Base-by-base conservation (phyloP, 2,329 filamentous ascomycete genomes). In the Ampelomyces quisqualis region DNA sequence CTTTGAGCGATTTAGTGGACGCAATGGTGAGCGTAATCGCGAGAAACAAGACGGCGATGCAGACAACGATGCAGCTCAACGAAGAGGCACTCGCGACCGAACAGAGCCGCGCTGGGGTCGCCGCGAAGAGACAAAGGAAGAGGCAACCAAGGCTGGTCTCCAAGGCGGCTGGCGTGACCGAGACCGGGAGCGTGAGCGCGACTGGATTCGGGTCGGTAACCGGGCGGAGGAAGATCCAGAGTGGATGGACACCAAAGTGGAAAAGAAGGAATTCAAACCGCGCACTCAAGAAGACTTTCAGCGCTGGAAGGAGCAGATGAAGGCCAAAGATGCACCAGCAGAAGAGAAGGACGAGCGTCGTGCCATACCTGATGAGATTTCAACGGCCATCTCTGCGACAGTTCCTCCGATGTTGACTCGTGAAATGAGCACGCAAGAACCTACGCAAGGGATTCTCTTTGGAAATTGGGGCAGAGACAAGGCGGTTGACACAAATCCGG, bases 291-390 rank as follows among this genome's bases (percentile, higher is more conserved):
- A 94, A 61, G 90, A 96, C 53, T 94, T 96, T 67, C 85, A 94
- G 70, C 88, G 88, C 54, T 96, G 91, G 82, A 95, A 95, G 77
- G 88, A 94, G 57, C 79, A 78, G 50, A 94, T 94, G 89, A 91
- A 87, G 68, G 83, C 82, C 26, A 78, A 80, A 47, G 80, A 70
- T 33, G 49, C 66, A 4, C 49, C 57, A 7, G 68, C 68, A 34
- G 70, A 76, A 43, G 75, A 75, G 56, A 75, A 70, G 47, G 69
- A 73, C n/a, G 71, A 73, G 32, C 47, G 57, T 10, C 55, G 56
- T 48, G 65, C 52, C 9, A 31, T 40, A n/a, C 34, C 46, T 7
- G 27, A 47, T 3, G 55, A 59, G n/a, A 39, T 50, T 6, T 28
- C 55, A 9, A 54, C 55, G 14, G 50, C 58, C 11, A 46, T 47